phyloP scores from a whole-genome alignment of 176 grass and related monocot genomes.

The Poa pratensis region DNA sequence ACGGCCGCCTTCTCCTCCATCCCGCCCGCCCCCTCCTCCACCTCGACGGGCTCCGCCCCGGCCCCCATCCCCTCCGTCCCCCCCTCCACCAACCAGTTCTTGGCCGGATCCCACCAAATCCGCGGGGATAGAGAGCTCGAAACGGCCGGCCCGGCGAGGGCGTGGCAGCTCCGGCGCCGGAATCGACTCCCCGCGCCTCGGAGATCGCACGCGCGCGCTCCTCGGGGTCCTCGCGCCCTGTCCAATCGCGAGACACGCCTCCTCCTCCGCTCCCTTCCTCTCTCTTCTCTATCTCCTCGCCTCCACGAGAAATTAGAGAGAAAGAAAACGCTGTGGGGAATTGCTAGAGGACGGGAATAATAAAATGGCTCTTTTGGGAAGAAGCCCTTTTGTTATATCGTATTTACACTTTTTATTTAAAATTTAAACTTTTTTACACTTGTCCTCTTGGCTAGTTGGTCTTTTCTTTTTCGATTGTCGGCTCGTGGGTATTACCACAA shows the following conservation, averaged over 20 bases:
- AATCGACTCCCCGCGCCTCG: slow-evolving; percentile 25
- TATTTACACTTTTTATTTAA: background rate
- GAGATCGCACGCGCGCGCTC: slow-evolving; percentile 22
- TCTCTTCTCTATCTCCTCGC: slow-evolving; percentile 49
- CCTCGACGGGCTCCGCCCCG: slow-evolving; percentile 41
- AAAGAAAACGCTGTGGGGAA: slow-evolving; percentile 4
- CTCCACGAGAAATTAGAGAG: slow-evolving; percentile 59
- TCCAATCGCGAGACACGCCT: slow-evolving; percentile 40
- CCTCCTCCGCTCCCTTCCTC: slow-evolving; percentile 1
- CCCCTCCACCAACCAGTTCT: slow-evolving; percentile 36
- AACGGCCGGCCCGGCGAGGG: slow-evolving; percentile 35
- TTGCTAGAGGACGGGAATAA: background rate
- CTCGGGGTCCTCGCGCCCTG: slow-evolving; percentile 36
- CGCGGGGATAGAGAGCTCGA: background rate
- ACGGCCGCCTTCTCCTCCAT: slow-evolving; percentile 45
- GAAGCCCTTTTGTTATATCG: background rate
- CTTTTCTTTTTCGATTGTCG: no score
- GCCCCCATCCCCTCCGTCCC: slow-evolving; percentile 42
- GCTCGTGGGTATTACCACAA: no score
- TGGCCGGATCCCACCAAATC: slow-evolving; percentile 50
- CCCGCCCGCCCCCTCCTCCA: background rate
- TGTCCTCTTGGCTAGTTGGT: no score
- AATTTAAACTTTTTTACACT: no score
- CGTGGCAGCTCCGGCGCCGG: slow-evolving; percentile 26
- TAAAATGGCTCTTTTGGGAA: background rate